Conservation (phyloP, 2,329 filamentous ascomycete species). For the Aspergillus persii region DNA sequence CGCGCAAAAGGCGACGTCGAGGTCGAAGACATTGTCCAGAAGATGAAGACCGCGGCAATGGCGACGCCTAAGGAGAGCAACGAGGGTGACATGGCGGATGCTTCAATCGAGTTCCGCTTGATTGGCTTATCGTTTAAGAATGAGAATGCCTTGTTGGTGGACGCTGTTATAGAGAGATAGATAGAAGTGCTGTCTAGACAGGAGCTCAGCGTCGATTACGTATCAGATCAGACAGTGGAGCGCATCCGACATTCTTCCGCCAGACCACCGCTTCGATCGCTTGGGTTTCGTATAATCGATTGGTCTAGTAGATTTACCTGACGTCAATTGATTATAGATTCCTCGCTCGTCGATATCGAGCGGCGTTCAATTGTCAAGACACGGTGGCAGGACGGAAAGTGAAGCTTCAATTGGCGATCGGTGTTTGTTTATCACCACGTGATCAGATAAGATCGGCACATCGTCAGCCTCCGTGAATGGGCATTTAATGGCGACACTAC, state of each 20-base stretch:
- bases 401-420: not conserved
- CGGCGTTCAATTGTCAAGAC: not conserved
- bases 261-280: not conserved
- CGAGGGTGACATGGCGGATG: conserved; percentile 17
- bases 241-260: conserved; percentile 1
- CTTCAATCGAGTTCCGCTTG: too few relatives aligned
- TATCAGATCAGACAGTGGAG: not conserved
- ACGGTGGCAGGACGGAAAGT: not conserved
- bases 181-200: not conserved
- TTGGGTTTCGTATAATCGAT: not conserved
- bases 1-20: conserved; percentile 38
- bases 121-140: not conserved
- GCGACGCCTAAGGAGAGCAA: conserved; percentile 32
- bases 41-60: conserved; percentile 43
- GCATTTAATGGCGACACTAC: too few relatives aligned
- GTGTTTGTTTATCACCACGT: not conserved
- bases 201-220: not conserved
- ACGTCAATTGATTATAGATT: not conserved
- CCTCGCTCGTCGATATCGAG: not conserved
- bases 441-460: not conserved
- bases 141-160: not conserved
- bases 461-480: not conserved
- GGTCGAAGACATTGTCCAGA: conserved; percentile 43
- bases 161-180: not conserved
- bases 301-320: not conserved